Evolutionary conservation across 2,329 filamentous ascomycete genomes (phyloP).

Genomic region (Coleophoma eucalyptorum): DNA sequence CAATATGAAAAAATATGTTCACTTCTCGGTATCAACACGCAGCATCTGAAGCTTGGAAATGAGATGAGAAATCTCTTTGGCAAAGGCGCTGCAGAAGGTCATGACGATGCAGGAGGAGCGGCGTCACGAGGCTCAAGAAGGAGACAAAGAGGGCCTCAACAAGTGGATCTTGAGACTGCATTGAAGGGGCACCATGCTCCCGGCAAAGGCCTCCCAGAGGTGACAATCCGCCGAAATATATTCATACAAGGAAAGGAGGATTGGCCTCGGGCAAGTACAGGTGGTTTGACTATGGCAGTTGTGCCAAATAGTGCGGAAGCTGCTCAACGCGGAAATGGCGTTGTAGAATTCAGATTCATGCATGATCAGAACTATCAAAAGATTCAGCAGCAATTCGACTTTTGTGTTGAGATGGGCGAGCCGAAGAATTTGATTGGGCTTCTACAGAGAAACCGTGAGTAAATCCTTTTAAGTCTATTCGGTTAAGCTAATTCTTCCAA

Average conservation of each 20-base stretch:
- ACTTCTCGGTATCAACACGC: slow-evolving; percentile 59
- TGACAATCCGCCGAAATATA: slow-evolving; percentile 59
- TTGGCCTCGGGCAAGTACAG: slow-evolving; percentile 67
- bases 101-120: slow-evolving; percentile 40
- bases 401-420: slow-evolving; percentile 77
- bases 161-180: slow-evolving; percentile 34
- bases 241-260: slow-evolving; percentile 70
- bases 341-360: slow-evolving; percentile 71
- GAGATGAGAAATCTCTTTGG: slow-evolving; percentile 84
- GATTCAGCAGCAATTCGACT: slow-evolving; percentile 73
- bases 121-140: slow-evolving; percentile 32
- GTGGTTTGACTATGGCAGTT: slow-evolving; percentile 79
- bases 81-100: slow-evolving; percentile 52
- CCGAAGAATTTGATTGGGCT: slow-evolving; percentile 78
- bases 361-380: slow-evolving; percentile 72
- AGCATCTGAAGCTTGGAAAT: slow-evolving; percentile 79
- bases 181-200: slow-evolving; percentile 38
- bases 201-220: slow-evolving; percentile 52
- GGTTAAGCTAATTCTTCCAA: slow-evolving; percentile 24
- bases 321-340: slow-evolving; percentile 43
- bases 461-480: background rate
- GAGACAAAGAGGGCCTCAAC: slow-evolving; percentile 38
- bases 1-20: slow-evolving; percentile 43
- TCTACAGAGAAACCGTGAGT: slow-evolving; percentile 60
- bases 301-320: slow-evolving; percentile 36